These are phyloP conservation scores for Croton laevigatus DNA, from an alignment of 441 rosid genomes.

Conservation along the genomic window DNA sequence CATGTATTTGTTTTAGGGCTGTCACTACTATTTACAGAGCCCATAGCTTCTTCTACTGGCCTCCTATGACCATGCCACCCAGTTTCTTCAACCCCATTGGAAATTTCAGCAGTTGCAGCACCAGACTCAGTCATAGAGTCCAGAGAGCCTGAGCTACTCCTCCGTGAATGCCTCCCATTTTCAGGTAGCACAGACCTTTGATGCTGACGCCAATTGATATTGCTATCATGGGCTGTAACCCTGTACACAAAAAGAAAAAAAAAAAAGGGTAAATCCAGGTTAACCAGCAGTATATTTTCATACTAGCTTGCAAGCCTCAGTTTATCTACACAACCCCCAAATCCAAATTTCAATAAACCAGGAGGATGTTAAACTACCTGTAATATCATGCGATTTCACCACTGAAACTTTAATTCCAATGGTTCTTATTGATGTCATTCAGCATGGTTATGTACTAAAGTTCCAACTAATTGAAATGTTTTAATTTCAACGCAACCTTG, in stretches of 20 bases:
- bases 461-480: too few relatives aligned
- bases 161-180: slow-evolving; percentile 32
- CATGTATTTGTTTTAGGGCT: slow-evolving; percentile 26
- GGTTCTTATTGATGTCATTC: too few relatives aligned
- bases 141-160: slow-evolving; percentile 40
- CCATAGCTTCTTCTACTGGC: slow-evolving; percentile 34
- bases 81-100: slow-evolving; percentile 30
- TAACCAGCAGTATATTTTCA: background rate
- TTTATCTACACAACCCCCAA: background rate
- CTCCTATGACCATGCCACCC: slow-evolving; percentile 33
- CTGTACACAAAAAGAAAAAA: slow-evolving; percentile 30
- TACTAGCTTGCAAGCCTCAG: background rate
- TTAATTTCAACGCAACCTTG: too few relatives aligned
- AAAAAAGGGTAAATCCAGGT: background rate
- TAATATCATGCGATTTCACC: too few relatives aligned
- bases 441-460: too few relatives aligned
- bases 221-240: slow-evolving; percentile 31
- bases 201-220: slow-evolving; percentile 27
- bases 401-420: too few relatives aligned
- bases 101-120: slow-evolving; percentile 25
- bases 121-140: slow-evolving; percentile 28
- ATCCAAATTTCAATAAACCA: too few relatives aligned
- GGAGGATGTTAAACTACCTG: too few relatives aligned
- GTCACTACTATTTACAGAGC: slow-evolving; percentile 42
- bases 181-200: slow-evolving; percentile 37